These are phyloP conservation scores for Xylaria longipes DNA, from an alignment of 495 filamentous ascomycete genomes.

Conservation along the genomic window DNA sequence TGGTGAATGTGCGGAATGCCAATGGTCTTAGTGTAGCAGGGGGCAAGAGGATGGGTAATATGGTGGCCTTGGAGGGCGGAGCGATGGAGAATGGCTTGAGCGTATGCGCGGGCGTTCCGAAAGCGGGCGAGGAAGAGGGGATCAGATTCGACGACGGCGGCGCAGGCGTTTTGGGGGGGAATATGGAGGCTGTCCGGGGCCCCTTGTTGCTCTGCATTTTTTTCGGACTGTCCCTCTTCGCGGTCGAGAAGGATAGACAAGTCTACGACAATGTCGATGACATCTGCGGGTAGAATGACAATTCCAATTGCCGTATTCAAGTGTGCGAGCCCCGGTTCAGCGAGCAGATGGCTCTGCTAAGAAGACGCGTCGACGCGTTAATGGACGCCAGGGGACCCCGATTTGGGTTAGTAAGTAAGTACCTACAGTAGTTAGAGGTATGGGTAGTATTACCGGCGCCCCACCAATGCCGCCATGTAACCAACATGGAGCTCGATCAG, in stretches of 20 bases:
- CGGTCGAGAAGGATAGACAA: not conserved
- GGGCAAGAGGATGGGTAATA: slow-evolving; percentile 87
- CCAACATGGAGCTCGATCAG: not conserved
- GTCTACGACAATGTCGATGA: not conserved
- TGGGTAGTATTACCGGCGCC: not conserved
- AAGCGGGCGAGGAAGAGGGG: slow-evolving; percentile 88
- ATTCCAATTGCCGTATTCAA: not conserved
- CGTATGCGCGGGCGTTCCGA: slow-evolving; percentile 81
- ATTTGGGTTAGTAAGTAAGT: slow-evolving; percentile 8
- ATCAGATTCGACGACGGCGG: slow-evolving; percentile 58
- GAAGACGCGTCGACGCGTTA: slow-evolving; percentile 40
- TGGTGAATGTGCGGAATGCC: slow-evolving; percentile 94
- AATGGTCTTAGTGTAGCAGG: slow-evolving; percentile 85
- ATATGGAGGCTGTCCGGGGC: slow-evolving; percentile 43
- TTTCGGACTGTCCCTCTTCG: not conserved
- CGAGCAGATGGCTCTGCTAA: not conserved
- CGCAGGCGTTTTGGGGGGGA: slow-evolving; percentile 46
- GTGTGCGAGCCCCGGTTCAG: not conserved
- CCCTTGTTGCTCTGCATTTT: slow-evolving; percentile 42
- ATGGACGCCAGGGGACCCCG: slow-evolving; percentile 25
- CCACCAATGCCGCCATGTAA: slow-evolving; percentile 10
- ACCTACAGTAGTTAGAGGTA: not conserved
- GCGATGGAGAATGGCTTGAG: slow-evolving; percentile 62
- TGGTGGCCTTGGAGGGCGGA: slow-evolving; percentile 68
- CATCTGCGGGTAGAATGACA: slow-evolving; percentile 1